Evolutionary conservation across 2,329 filamentous ascomycete genomes (phyloP), one percentile per base, ranked within the genome.

Genomic region (Arthrobotrys sinensis): DNA sequence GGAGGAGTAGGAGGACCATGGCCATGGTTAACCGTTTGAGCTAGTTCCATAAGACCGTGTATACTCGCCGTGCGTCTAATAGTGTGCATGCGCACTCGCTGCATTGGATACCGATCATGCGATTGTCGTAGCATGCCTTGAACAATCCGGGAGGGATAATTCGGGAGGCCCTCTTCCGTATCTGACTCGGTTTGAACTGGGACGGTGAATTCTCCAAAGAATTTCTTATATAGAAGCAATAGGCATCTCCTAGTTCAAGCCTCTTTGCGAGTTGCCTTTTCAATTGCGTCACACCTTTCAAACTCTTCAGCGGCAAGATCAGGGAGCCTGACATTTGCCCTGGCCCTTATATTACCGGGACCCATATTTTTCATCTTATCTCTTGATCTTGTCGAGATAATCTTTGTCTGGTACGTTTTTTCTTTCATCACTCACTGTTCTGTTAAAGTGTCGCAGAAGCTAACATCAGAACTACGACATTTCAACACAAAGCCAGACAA

Each of bases 221-320:
- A 46, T 67, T 36, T 72, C 50, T 57, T 73, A 73, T 77, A 77
- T 77, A 77, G 73, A 66, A 77, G 57, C 62, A 52, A 34, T 70
- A 46, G 43, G 19, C 24, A 70, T 70, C 67, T 67, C 67, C 62
- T 68, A 50, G 73, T 66, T 69, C 57, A 32, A 52, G 48, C 24
- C 57, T 52, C 43, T 57, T 50, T 63, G 73, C 67, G 52, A 72
- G 46, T 40, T 71, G 66, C 66, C 66, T 45, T 71, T 71, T 53
- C 43, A 36, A 71, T 77, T 77, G 66, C 60, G 60, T 70, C 60
- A 64, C 65, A 40, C 34, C 16, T 28, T 71, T 45, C 48, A 66
- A 70, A 50, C 36, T 38, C 21, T 71, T 60, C 48, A 62, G 73
- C 48, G 66, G 66, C 60, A 66, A 77, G 43, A 68, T 68, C 71